Evolutionary conservation across 1,284 basidiomycete genomes (phyloP), one percentile per base, ranked within the genome.

Genomic region (Athelia psychrophila): DNA sequence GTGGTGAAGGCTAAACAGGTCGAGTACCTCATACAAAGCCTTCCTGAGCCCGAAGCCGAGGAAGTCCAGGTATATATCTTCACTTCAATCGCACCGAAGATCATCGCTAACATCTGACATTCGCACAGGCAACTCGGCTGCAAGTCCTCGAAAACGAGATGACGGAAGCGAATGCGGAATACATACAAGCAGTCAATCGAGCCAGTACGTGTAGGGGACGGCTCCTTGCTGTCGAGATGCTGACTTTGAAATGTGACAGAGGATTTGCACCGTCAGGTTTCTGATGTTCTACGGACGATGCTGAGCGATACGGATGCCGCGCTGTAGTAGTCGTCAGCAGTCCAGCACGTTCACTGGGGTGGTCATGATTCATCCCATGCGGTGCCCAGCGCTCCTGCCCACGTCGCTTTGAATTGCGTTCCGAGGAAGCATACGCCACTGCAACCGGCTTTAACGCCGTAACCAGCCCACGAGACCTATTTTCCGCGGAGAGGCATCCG

Each of bases 1-100:
- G 78, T 93, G 42, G 76, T 83, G 30, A 93, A 93, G 62, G 89
- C 90, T 16, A 93, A 93, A 61, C 90, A 93, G 64, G 79, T 93
- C 44, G 86, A 93, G 60, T 85, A 81, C 58, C 77, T 93, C 46
- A 89, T 93, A 40, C 79, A 88, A 51, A 84, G 84, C 0, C 66
- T 93, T 16, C 90, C 91, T 0, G 79, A 82, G 45, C 83, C 87
- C 2, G 86, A 89, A 60, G 74, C 83, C 3, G 87, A 91, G 63
- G 84, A 88, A 62, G 76, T 74, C 22, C 86, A 89, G 78, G 88
- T 83, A 49, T 38, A 73, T 62, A 22, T 50, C 19, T 3, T 25
- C 18, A 49, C 51, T 18, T 23, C 22, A n/a, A 46, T 9, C 36
- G 22, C n/a, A 22, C 23, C 25, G 48, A 16, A 3, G 20, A 23